These are phyloP conservation scores for Pseudogymnoascus sp. DNA, from an alignment of 2,329 filamentous ascomycete species.

Conservation along the genomic window DNA sequence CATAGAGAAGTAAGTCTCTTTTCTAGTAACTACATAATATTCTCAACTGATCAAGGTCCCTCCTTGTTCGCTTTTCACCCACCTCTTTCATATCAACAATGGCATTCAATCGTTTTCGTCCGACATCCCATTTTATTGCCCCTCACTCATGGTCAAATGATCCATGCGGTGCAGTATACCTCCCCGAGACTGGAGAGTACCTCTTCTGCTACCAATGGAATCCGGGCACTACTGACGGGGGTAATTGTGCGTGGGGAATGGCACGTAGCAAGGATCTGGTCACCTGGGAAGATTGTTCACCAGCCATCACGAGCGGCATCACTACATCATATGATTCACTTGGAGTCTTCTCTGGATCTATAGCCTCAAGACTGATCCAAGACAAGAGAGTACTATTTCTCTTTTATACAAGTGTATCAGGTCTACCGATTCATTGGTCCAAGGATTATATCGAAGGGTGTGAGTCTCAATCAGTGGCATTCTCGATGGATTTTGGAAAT, in stretches of 20 bases:
- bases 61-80: too few species aligned
- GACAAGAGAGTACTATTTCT: slow-evolving; percentile 16
- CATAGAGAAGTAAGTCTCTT: too few species aligned
- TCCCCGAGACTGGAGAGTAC: background rate
- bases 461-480: slow-evolving; percentile 19
- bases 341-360: slow-evolving; percentile 21
- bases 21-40: too few species aligned
- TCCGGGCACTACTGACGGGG: background rate
- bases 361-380: slow-evolving; percentile 15
- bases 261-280: background rate
- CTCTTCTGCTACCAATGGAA: background rate
- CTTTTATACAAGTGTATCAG: slow-evolving; percentile 20
- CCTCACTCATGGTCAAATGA: background rate
- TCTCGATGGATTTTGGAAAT: slow-evolving; percentile 19
- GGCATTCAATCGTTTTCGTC: background rate
- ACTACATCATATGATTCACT: slow-evolving; percentile 17
- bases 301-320: slow-evolving; percentile 4
- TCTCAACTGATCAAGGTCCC: too few species aligned
- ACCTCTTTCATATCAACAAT: background rate
- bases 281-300: background rate
- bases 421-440: slow-evolving; percentile 21
- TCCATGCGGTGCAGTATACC: background rate
- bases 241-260: background rate
- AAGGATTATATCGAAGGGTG: slow-evolving; percentile 18
- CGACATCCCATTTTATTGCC: background rate